These are phyloP conservation scores for Aegilops umbellulata DNA, from an alignment of 176 grass and related monocot species.

Conservation along the genomic window DNA sequence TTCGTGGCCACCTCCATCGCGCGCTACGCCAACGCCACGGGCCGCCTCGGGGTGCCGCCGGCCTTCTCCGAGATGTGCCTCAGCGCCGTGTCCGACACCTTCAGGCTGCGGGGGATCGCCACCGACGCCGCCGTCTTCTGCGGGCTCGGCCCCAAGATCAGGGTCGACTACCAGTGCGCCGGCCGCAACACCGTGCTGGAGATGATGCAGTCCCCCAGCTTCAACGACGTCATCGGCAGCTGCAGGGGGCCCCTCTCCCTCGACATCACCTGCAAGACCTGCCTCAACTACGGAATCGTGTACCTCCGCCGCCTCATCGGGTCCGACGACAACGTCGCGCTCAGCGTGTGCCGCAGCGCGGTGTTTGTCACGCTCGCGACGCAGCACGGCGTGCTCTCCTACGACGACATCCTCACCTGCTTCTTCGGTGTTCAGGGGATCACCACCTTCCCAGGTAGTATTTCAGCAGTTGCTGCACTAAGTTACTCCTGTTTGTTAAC, in stretches of 20 bases:
- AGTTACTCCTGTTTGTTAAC: not conserved
- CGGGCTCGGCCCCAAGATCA: slow-evolving; percentile 85
- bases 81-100: slow-evolving; percentile 53
- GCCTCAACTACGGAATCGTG: slow-evolving; percentile 85
- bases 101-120: slow-evolving; percentile 68
- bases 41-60: slow-evolving; percentile 76
- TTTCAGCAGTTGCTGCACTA: not conserved
- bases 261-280: slow-evolving; percentile 89
- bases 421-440: slow-evolving; percentile 96
- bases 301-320: slow-evolving; percentile 77
- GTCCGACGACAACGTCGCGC: slow-evolving; percentile 72
- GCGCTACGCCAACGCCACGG: slow-evolving; percentile 77
- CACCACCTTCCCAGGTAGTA: slow-evolving; percentile 70
- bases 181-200: slow-evolving; percentile 74
- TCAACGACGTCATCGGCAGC: slow-evolving; percentile 77
- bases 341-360: slow-evolving; percentile 86
- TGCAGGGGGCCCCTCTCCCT: slow-evolving; percentile 77
- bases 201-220: slow-evolving; percentile 96
- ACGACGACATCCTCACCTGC: slow-evolving; percentile 69
- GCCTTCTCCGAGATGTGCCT: slow-evolving; percentile 84
- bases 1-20: slow-evolving; percentile 89
- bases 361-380: slow-evolving; percentile 83
- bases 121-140: slow-evolving; percentile 55
- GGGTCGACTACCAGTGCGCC: slow-evolving; percentile 86
- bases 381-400: slow-evolving; percentile 58